Evolutionary conservation across 163 green algal genomes (phyloP).

Genomic region (Chloroidium sp.): DNA sequence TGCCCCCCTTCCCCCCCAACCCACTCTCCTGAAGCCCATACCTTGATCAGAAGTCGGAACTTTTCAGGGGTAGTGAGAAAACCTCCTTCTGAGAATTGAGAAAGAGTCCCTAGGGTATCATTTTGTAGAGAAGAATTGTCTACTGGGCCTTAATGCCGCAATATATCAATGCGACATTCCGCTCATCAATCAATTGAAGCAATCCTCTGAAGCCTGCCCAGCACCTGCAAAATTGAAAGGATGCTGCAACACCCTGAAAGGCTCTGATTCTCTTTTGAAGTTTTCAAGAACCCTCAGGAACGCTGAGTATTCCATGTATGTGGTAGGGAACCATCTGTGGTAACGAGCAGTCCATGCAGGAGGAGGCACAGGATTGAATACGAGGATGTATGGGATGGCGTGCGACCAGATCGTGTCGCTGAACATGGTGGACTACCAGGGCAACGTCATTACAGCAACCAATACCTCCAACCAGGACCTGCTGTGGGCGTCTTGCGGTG

Average conservation of each 20-base stretch:
- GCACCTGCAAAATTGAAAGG: not conserved
- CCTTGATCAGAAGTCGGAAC: no score
- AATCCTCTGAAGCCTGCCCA: not conserved
- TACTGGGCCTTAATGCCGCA: not conserved
- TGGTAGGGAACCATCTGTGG: no score
- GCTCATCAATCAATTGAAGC: no score
- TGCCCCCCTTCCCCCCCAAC: not conserved
- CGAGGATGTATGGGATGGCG: not conserved
- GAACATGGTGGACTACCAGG: not conserved
- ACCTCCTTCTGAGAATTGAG: no score
- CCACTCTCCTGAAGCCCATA: no score
- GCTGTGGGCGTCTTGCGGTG: not conserved
- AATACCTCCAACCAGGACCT: not conserved
- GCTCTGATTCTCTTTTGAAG: not conserved
- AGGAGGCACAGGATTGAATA: not conserved
- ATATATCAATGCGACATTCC: no score
- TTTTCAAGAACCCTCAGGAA: not conserved
- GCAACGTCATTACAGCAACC: not conserved
- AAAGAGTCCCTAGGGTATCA: not conserved
- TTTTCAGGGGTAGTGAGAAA: no score
- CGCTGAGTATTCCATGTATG: no score
- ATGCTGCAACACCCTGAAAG: not conserved
- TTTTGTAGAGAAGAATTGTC: not conserved
- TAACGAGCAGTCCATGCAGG: not conserved
- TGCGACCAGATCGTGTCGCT: not conserved